Percentiles rank a stretch among this genome's conserved stretches.
These are phyloP conservation scores for Elongisporangium undulatum DNA, from an alignment of 352 stramenopile genomes.

Conservation along the genomic window DNA sequence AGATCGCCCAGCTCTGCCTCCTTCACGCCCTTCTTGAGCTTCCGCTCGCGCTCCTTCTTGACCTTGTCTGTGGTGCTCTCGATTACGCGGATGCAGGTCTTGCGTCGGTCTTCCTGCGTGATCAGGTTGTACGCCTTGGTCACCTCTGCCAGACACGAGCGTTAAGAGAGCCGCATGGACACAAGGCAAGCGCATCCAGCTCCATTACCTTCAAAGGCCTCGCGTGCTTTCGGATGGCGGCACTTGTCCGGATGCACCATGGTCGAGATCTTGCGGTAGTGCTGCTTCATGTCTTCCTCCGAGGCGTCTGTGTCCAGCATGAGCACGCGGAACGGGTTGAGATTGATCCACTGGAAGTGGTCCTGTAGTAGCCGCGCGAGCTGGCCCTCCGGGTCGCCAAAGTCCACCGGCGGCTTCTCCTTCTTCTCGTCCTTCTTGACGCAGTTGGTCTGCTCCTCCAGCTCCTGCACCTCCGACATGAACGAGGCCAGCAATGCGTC, in stretches of 20 bases:
- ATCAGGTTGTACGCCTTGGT: slow-evolving; percentile 86
- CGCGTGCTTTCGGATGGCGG: slow-evolving; percentile 57
- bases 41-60: slow-evolving; percentile 63
- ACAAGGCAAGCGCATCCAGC: neutral
- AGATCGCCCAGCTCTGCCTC: slow-evolving; percentile 61
- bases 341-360: slow-evolving; percentile 84
- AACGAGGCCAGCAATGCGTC: slow-evolving; percentile 71
- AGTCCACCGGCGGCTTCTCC: slow-evolving; percentile 58
- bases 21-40: slow-evolving; percentile 82
- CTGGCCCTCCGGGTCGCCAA: slow-evolving; percentile 63
- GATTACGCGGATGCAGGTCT: slow-evolving; percentile 75
- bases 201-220: slow-evolving; percentile 82
- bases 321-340: slow-evolving; percentile 87
- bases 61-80: slow-evolving; percentile 63
- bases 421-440: slow-evolving; percentile 64
- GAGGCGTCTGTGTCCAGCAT: slow-evolving; percentile 85
- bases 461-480: slow-evolving; percentile 82
- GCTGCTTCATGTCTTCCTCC: slow-evolving; percentile 89
- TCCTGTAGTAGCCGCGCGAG: slow-evolving; percentile 58
- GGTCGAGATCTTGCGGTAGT: slow-evolving; percentile 88
- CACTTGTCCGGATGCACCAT: slow-evolving; percentile 89
- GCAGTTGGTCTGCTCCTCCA: slow-evolving; percentile 73
- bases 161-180: neutral
- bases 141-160: slow-evolving; percentile 40
- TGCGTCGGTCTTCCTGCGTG: slow-evolving; percentile 80